Evolutionary conservation across 2,329 filamentous ascomycete species (phyloP), one percentile per base, ranked within the genome.

Genomic region (Nothophaeocryptopus gaeumannii): DNA sequence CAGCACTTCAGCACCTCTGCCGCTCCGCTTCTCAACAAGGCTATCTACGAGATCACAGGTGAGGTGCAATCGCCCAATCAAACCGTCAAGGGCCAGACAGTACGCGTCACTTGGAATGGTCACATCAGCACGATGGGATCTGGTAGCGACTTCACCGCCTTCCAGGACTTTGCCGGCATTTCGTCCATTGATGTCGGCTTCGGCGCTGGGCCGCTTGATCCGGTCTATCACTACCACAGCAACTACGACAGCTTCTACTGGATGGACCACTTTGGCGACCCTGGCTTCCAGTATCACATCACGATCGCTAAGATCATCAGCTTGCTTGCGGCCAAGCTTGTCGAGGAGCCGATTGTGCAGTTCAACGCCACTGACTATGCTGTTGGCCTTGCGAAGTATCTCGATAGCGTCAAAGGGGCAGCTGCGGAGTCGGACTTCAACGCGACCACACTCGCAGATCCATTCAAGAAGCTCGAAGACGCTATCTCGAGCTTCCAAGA

Each of bases 241-340:
- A 93, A 93, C 70, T 95, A 91, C 64, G 89, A 95, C 64, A 87
- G 80, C 31, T 91, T 88, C 64, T 75, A 85, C 61, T 95, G 89
- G 89, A 93, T 93, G 87, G 78, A 84, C 11, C 84, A 74, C 2
- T 89, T 82, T 58, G 88, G 88, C 3, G 89, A 95, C 58, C 72
- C 74, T 1, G 72, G 68, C 9, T 84, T 79, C 69, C 65, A 76
- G 7, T 83, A 85, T 59, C 82, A 85, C 60, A 70, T 70, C 15
- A 68, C 75, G 0, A 73, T 77, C 15, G 70, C 74, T 2, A 70
- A 74, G 58, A 55, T 77, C 26, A 74, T 73, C 66, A 67, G 66
- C 2, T 61, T 78, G 2, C 64, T 77, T 1, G 70, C 73, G 1
- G 74, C 73, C 3, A 71, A 72, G 38, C 62, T 78, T 2, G 58